A percentile compares a stretch with the other conserved stretches of the same genome.
Evolutionary conservation across 495 filamentous ascomycete genomes (phyloP).

Genomic region (Aspergillus coremiiformis): DNA sequence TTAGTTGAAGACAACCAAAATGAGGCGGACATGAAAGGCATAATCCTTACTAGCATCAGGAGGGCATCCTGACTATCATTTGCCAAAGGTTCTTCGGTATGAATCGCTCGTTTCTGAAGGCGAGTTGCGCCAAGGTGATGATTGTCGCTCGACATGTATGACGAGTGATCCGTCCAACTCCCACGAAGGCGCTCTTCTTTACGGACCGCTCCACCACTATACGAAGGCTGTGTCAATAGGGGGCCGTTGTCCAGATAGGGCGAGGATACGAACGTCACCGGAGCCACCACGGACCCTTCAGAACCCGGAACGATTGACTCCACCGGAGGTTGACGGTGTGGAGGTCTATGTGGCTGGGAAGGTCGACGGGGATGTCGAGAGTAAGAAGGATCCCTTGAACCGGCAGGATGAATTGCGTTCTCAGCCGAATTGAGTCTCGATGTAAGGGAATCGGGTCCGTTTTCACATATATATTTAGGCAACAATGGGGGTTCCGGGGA

Average conservation of each 20-base stretch:
- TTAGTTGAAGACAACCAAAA: constrained; percentile 8
- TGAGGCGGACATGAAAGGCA: background rate
- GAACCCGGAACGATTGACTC: constrained; percentile 9
- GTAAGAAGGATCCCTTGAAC: constrained; percentile 12
- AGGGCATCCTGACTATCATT: constrained; percentile 32
- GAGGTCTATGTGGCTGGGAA: background rate
- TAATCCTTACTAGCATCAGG: constrained; percentile 31
- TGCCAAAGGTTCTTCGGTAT: constrained; percentile 18
- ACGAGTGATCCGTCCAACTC: constrained; percentile 36
- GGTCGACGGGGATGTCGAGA: background rate
- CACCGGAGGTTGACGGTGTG: constrained; percentile 5
- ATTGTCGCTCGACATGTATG: constrained; percentile 34
- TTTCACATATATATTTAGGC: background rate
- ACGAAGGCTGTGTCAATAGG: constrained; percentile 21
- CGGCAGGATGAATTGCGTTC: constrained; percentile 6
- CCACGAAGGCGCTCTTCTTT: constrained; percentile 30
- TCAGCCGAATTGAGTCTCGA: constrained; percentile 9
- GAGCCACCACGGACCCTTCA: constrained; percentile 6
- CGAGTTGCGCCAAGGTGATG: constrained; percentile 22
- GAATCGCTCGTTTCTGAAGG: constrained; percentile 23
- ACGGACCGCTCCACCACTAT: constrained; percentile 22
- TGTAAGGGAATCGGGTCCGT: background rate
- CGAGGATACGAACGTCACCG: constrained; percentile 18
- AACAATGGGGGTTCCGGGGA: constrained; percentile 15
- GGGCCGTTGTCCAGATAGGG: constrained; percentile 18